Evolutionary conservation across 345 rosid species (phyloP).

Genomic region (Arabidopsis suecica): DNA sequence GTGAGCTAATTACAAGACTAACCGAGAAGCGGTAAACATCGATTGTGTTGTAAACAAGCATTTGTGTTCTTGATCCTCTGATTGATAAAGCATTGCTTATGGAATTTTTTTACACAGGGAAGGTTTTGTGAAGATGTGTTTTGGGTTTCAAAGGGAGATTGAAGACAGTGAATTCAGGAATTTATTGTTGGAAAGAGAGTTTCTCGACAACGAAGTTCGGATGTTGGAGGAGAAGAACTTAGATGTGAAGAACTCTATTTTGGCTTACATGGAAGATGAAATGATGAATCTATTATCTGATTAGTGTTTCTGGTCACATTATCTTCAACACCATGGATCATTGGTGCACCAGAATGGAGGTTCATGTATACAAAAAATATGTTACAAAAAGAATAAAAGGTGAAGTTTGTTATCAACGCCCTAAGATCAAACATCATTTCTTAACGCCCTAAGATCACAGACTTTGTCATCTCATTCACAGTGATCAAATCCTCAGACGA

Average conservation of each 20-base stretch:
- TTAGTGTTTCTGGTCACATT: slow-evolving; percentile 7
- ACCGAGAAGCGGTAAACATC: slow-evolving; percentile 51
- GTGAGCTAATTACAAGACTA: slow-evolving; percentile 50
- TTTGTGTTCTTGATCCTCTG: too few relatives aligned
- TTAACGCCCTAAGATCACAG: slow-evolving; percentile 24
- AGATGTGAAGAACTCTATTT: slow-evolving; percentile 58
- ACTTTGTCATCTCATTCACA: slow-evolving; percentile 19
- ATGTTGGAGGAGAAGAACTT: slow-evolving; percentile 53
- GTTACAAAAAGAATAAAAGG: not conserved
- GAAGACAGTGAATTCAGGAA: slow-evolving; percentile 47
- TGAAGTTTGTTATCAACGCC: not conserved
- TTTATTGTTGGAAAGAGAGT: slow-evolving; percentile 61
- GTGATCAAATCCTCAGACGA: not conserved
- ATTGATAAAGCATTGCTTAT: too few relatives aligned
- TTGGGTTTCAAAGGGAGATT: slow-evolving; percentile 70
- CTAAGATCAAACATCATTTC: not conserved
- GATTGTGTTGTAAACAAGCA: not conserved
- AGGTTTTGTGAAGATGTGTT: slow-evolving; percentile 56
- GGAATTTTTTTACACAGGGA: slow-evolving; percentile 50
- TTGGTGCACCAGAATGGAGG: too few relatives aligned
- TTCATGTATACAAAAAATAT: not conserved
- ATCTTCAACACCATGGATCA: too few relatives aligned
- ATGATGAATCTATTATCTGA: slow-evolving; percentile 35
- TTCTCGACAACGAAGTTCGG: slow-evolving; percentile 58
- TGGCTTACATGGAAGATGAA: slow-evolving; percentile 66